A percentile compares a stretch with the other conserved stretches of the same genome.
These are phyloP conservation scores for Trichosporon sp. DNA, from an alignment of 1,284 basidiomycete genomes.

Conservation along the genomic window DNA sequence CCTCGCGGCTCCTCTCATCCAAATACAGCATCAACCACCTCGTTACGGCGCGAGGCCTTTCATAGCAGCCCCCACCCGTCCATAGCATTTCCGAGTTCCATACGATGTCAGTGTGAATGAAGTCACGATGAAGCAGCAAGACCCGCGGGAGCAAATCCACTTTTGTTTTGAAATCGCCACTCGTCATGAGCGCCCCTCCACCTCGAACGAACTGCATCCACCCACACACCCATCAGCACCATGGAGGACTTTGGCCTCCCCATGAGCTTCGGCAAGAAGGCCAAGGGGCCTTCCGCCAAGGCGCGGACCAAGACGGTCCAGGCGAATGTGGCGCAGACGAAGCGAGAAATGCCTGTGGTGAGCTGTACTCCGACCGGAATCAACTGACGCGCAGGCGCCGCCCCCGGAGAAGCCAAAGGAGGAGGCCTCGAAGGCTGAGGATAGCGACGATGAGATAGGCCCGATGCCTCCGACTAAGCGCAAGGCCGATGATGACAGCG, in stretches of 20 bases:
- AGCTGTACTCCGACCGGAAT: too few relatives aligned
- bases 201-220: not conserved
- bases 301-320: conserved; percentile 27
- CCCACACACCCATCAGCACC: not conserved
- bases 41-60: conserved; percentile 21
- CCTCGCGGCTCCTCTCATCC: not conserved
- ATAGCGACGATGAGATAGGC: conserved; percentile 34
- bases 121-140: not conserved
- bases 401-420: not conserved
- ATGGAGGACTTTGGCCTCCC: conserved; percentile 49
- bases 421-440: conserved; percentile 11
- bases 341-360: conserved; percentile 30
- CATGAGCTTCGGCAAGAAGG: conserved; percentile 51
- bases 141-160: not conserved
- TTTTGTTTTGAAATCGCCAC: conserved; percentile 1
- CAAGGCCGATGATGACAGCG: conserved; percentile 26
- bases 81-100: conserved; percentile 21
- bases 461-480: conserved; percentile 34
- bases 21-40: conserved; percentile 14
- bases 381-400: conserved; percentile 4
- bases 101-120: conserved; percentile 13
- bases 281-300: conserved; percentile 31
- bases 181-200: conserved; percentile 1
- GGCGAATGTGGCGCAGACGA: conserved; percentile 40
- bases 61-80: conserved; percentile 14